A percentile compares a stretch with the other conserved stretches of the same genome.
These are phyloP conservation scores for Helicocarpus griseus DNA, from an alignment of 2,329 filamentous ascomycete genomes.

Conservation along the genomic window DNA sequence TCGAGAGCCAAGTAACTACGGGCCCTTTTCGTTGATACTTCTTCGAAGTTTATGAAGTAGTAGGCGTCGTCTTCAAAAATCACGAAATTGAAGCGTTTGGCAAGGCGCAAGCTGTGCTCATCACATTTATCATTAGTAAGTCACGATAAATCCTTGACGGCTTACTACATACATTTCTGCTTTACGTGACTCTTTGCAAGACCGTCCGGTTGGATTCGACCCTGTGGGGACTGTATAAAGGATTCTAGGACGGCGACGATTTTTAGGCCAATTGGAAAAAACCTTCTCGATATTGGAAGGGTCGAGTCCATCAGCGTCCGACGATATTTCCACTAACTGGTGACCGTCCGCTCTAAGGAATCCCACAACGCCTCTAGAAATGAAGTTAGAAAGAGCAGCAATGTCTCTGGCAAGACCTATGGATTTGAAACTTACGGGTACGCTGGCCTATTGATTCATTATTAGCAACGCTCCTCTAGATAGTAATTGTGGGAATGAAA, in stretches of 20 bases:
- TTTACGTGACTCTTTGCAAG: not conserved
- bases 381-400: not conserved
- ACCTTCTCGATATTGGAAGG: not conserved
- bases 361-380: not conserved
- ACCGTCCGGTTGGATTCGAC: not conserved
- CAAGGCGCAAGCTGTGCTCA: not conserved
- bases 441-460: not conserved
- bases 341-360: not conserved
- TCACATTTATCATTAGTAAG: not conserved
- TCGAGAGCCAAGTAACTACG: not conserved
- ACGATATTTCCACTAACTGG: not conserved
- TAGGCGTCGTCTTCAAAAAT: not conserved
- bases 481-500: not conserved
- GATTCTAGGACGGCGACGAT: not conserved
- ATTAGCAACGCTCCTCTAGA: not conserved
- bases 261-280: not conserved
- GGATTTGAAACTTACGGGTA: not conserved
- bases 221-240: not conserved
- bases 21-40: not conserved
- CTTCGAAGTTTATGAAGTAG: not conserved
- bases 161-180: not conserved
- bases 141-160: not conserved
- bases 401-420: not conserved
- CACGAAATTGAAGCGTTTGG: not conserved
- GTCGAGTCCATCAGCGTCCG: not conserved